Evolutionary conservation across 2,329 filamentous ascomycete species (phyloP).

Genomic region (Fusarium liriodendri): DNA sequence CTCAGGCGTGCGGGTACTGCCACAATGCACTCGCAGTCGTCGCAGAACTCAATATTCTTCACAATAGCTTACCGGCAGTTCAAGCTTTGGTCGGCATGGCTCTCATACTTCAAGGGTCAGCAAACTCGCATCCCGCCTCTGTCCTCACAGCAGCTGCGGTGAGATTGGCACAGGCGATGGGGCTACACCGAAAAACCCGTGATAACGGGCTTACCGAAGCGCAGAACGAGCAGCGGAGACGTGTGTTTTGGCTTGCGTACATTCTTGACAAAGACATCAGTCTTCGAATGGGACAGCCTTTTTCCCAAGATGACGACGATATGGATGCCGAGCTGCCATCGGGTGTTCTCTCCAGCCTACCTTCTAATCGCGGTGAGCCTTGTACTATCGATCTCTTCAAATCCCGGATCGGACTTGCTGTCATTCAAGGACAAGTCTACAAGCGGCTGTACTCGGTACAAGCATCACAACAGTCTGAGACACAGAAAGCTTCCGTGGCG

Average conservation of each 20-base stretch:
- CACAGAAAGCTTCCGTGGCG: constrained; percentile 19
- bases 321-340: constrained; percentile 42
- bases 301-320: constrained; percentile 43
- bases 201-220: constrained; percentile 5
- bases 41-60: constrained; percentile 29
- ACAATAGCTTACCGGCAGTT: constrained; percentile 30
- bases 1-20: constrained; percentile 25
- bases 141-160: constrained; percentile 37
- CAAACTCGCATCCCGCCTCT: constrained; percentile 33
- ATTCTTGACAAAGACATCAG: constrained; percentile 43
- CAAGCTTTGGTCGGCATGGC: constrained; percentile 42
- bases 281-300: constrained; percentile 37
- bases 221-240: constrained; percentile 30
- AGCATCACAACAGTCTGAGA: constrained; percentile 35
- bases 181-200: constrained; percentile 29
- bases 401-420: constrained; percentile 36
- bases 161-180: constrained; percentile 37
- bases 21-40: constrained; percentile 37
- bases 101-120: constrained; percentile 37
- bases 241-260: constrained; percentile 42
- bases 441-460: constrained; percentile 39
- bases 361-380: background rate
- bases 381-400: constrained; percentile 34
- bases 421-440: constrained; percentile 43
- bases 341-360: background rate